Evolutionary conservation across 2,329 filamentous ascomycete species (phyloP).

Genomic region (Didymella keratinophila): DNA sequence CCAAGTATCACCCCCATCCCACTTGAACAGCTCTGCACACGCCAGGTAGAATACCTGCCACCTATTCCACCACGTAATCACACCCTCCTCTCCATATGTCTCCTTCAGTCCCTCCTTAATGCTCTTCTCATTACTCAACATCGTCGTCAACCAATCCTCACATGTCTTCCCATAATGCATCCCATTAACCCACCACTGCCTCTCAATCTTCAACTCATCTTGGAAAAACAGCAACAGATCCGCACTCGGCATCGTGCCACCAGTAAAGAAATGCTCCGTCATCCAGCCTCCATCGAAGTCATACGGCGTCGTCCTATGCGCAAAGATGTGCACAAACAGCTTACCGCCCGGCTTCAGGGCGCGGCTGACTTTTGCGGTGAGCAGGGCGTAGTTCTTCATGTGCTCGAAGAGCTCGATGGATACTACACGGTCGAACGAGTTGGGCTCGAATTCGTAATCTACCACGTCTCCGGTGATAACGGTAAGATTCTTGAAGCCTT

Average conservation of each 20-base stretch:
- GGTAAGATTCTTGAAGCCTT: constrained; percentile 66
- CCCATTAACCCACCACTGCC: constrained; percentile 76
- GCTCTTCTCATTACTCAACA: constrained; percentile 65
- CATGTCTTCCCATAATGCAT: constrained; percentile 74
- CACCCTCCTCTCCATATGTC: constrained; percentile 69
- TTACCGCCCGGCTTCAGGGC: constrained; percentile 70
- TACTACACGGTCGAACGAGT: constrained; percentile 69
- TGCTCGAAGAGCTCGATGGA: constrained; percentile 78
- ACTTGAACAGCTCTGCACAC: constrained; percentile 73
- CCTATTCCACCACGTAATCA: constrained; percentile 70
- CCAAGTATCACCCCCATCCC: constrained; percentile 71
- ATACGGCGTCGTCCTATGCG: constrained; percentile 70
- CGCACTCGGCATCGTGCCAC: constrained; percentile 74
- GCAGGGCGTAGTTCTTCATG: constrained; percentile 77
- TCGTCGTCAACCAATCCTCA: constrained; percentile 71
- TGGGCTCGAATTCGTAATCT: constrained; percentile 68
- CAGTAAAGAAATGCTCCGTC: constrained; percentile 76
- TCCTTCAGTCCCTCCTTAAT: constrained; percentile 71
- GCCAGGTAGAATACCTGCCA: constrained; percentile 79
- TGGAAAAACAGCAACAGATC: constrained; percentile 74
- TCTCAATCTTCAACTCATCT: constrained; percentile 64
- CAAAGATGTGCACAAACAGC: constrained; percentile 74
- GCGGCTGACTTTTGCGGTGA: constrained; percentile 69
- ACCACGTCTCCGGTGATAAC: constrained; percentile 74
- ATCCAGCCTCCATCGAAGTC: constrained; percentile 78